Percentiles rank a stretch among this genome's conserved stretches.
Evolutionary conservation across 164 flowering plant species (phyloP).

Genomic region (Vitis rupestris): DNA sequence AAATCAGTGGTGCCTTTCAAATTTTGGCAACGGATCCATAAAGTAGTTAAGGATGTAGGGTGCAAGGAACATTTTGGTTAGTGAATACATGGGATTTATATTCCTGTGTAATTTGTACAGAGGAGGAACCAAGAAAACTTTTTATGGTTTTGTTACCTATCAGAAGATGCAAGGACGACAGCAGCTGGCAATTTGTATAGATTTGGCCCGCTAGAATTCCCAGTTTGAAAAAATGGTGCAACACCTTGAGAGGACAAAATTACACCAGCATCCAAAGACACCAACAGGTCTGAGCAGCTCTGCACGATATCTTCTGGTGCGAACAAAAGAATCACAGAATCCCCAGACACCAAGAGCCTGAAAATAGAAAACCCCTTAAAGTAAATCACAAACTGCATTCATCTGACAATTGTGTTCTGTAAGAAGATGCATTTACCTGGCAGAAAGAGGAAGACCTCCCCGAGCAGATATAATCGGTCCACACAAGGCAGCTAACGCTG

Average conservation of each 20-base stretch:
- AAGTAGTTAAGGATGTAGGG: too few species aligned
- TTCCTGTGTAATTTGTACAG: too few species aligned
- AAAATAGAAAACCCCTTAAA: constrained; percentile 5
- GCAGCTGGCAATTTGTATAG: constrained; percentile 43
- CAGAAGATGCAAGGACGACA: constrained; percentile 41
- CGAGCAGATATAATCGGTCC: constrained; percentile 48
- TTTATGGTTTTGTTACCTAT: constrained; percentile 32
- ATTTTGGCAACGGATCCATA: too few species aligned
- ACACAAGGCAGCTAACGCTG: constrained; percentile 41
- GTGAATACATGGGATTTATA: too few species aligned
- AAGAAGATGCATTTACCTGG: constrained; percentile 27
- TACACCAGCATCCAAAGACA: constrained; percentile 44
- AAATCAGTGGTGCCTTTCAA: too few species aligned
- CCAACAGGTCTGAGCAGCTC: constrained; percentile 30
- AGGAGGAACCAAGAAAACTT: background rate
- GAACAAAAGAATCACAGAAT: constrained; percentile 44
- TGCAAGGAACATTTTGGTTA: too few species aligned
- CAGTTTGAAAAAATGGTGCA: constrained; percentile 42
- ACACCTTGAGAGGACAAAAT: constrained; percentile 44
- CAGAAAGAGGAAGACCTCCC: constrained; percentile 49
- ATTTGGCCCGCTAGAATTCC: constrained; percentile 24
- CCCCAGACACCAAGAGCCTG: constrained; percentile 48
- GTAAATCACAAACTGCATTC: background rate
- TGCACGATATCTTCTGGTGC: constrained; percentile 41
- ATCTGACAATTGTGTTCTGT: background rate